Evolutionary conservation across 805 yeast genomes (phyloP), one percentile per base, ranked within the genome.

Genomic region (Cyberlindnera petersonii): DNA sequence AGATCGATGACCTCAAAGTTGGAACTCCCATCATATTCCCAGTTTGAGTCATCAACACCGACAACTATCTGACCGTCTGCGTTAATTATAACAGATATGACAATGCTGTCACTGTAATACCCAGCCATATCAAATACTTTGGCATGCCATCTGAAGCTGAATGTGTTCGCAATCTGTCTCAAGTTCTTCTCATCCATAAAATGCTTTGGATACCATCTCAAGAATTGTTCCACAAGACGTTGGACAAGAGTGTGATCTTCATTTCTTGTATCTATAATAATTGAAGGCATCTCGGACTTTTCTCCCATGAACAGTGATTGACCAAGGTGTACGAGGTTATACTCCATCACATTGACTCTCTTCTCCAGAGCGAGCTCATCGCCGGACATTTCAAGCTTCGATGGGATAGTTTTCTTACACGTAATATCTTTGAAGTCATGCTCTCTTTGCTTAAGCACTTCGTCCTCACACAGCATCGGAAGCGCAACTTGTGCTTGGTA

Each of bases 381-480:
- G n/a, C n/a, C n/a, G n/a, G n/a, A n/a, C n/a, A n/a, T n/a, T n/a
- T 11, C 11, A 8, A 8, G 24, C 24, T n/a, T 28, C 7, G 22
- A 28, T 10, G n/a, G 10, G 17, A 30, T 18, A 14, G 14, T 17
- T 22, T 6, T 27, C 13, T 27, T 24, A 17, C 46, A 46, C 10
- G 26, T 29, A 18, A 42, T 37, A 15, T 40, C 44, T 24, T 21
- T 35, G 38, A 20, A 38, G 15, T 32, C 17, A 5, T 37, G 36
- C 5, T 30, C 39, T 9, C 33, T 32, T 15, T 29, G 34, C 10
- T 33, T 45, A n/a, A 54, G 39, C n/a, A 51, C n/a, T n/a, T 45
- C 52, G 21, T 45, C 42, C 8, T 40, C 33, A 34, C 59, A 55
- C 4, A 55, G 29, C 23, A 31, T 26, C 2, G 60, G 58, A 10